Evolutionary conservation across 768 basidiomycete genomes (phyloP).

Genomic region (Pleurotus tuoliensis): DNA sequence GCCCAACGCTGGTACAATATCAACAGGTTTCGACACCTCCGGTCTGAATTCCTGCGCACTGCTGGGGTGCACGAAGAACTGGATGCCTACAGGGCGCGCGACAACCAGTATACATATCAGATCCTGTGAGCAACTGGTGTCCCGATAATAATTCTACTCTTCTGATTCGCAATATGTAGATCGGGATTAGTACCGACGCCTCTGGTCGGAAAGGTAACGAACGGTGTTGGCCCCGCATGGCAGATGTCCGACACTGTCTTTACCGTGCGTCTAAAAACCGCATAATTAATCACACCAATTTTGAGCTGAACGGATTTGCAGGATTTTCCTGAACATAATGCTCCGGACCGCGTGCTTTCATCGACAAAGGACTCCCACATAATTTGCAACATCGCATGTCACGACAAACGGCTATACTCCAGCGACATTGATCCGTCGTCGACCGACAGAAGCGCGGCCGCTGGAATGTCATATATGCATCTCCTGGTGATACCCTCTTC

Average conservation of each 20-base stretch:
- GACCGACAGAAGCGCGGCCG: background rate
- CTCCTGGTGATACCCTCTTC: background rate
- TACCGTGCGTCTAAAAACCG: background rate
- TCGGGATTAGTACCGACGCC: background rate
- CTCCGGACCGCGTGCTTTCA: background rate
- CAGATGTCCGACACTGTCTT: slow-evolving; percentile 4
- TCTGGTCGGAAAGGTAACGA: background rate
- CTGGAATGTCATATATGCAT: slow-evolving; percentile 4
- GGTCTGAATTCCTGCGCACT: no score
- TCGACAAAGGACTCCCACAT: background rate
- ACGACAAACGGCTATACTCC: background rate
- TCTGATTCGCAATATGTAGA: background rate
- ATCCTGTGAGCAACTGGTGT: background rate
- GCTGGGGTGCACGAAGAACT: background rate
- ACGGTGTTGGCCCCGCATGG: background rate
- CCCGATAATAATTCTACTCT: background rate
- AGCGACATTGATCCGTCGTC: background rate
- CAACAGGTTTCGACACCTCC: no score
- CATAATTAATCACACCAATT: background rate
- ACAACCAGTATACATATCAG: background rate
- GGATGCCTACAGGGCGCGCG: background rate
- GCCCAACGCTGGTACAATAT: no score
- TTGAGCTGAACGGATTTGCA: background rate
- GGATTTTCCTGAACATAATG: background rate
- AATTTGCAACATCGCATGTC: background rate